Evolutionary conservation across 1,139 yeast genomes (phyloP).

Genomic region (Zygosaccharomyces sapae): DNA sequence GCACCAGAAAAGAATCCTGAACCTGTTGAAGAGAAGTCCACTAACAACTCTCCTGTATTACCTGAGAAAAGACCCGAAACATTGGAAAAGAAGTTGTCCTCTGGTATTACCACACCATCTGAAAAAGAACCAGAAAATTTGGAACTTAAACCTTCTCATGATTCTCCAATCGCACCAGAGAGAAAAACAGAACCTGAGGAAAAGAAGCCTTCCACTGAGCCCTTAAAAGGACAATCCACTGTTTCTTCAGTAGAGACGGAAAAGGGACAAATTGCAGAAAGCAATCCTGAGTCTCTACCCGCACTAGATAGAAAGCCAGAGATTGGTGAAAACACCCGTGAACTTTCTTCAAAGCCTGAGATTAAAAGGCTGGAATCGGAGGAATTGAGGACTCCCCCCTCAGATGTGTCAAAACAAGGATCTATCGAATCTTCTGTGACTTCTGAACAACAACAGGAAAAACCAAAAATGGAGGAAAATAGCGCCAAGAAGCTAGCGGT

Average conservation of each 20-base stretch:
- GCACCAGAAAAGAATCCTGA: too few relatives aligned
- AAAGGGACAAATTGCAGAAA: background rate
- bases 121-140: background rate
- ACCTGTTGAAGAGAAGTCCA: too few relatives aligned
- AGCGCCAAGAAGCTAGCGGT: background rate
- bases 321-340: background rate
- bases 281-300: background rate
- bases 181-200: too few relatives aligned
- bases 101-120: background rate
- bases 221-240: background rate
- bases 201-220: background rate
- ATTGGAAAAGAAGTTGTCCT: background rate
- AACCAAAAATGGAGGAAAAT: background rate
- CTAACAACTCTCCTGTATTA: background rate
- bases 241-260: background rate
- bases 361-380: background rate
- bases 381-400: background rate
- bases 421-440: background rate
- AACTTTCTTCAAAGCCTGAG: background rate
- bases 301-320: background rate
- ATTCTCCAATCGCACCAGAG: too few relatives aligned
- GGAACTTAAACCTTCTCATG: too few relatives aligned
- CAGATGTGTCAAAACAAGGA: background rate
- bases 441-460: background rate
- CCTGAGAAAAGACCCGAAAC: background rate